Evolutionary conservation across 768 basidiomycete species (phyloP).

Genomic region (Lactarius psammicola): DNA sequence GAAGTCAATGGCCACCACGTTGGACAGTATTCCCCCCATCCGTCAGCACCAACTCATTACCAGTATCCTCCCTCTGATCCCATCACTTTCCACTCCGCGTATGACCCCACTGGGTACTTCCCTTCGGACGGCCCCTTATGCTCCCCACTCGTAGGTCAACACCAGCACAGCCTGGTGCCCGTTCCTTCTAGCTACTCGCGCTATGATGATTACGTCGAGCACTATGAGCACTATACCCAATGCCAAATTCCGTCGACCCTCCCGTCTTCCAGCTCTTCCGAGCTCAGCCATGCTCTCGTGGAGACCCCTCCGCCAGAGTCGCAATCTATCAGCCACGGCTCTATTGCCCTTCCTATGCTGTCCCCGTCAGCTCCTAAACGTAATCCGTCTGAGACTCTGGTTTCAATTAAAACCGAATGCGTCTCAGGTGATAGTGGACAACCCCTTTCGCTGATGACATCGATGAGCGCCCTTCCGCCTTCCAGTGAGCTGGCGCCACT

Average conservation of each 20-base stretch:
- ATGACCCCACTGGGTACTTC: slow-evolving; percentile 12
- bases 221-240: background rate
- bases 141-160: background rate
- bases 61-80: slow-evolving; percentile 17
- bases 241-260: background rate
- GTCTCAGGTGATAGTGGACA: background rate
- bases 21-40: slow-evolving; percentile 5
- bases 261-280: too few species aligned
- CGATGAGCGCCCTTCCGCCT: slow-evolving; percentile 1
- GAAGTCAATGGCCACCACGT: too few species aligned
- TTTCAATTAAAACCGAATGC: slow-evolving; percentile 16
- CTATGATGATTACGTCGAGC: slow-evolving; percentile 8
- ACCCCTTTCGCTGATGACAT: slow-evolving; percentile 9
- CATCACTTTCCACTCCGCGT: slow-evolving; percentile 6
- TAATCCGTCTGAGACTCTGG: background rate
- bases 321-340: too few species aligned
- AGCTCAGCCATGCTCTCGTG: too few species aligned
- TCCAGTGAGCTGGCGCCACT: too few species aligned
- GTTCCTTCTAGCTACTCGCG: slow-evolving; percentile 3
- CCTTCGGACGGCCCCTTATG: background rate
- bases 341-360: too few species aligned
- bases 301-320: too few species aligned
- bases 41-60: background rate
- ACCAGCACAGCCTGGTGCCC: too few species aligned
- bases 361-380: too few species aligned